These are phyloP conservation scores for Phialophora verrucosa DNA, from an alignment of 2,329 filamentous ascomycete genomes.

Conservation along the genomic window DNA sequence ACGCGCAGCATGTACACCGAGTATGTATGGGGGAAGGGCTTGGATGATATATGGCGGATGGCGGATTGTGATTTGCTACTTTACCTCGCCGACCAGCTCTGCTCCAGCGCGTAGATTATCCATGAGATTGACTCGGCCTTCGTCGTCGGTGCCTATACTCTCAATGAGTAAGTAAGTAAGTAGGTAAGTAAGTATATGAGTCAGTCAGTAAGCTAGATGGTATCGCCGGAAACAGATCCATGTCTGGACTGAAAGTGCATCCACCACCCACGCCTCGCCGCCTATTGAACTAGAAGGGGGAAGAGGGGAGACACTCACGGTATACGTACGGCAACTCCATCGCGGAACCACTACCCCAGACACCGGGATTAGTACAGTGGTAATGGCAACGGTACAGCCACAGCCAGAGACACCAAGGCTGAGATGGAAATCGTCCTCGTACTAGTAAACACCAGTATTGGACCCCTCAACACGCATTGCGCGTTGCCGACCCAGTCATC, in stretches of 20 bases:
- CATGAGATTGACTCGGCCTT: conserved; percentile 62
- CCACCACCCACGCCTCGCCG: background rate
- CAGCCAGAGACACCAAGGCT: background rate
- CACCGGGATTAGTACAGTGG: background rate
- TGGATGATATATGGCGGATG: no score
- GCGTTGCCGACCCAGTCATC: background rate
- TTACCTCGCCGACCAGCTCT: conserved; percentile 57
- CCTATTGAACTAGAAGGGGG: background rate
- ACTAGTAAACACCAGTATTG: background rate
- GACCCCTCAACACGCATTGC: no score
- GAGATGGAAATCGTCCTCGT: background rate
- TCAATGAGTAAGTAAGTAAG: background rate
- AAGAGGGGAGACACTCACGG: conserved; percentile 36
- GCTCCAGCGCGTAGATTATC: conserved; percentile 62
- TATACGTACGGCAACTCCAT: conserved; percentile 65
- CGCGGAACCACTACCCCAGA: conserved; percentile 57
- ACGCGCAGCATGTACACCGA: background rate
- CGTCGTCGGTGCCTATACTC: conserved; percentile 53
- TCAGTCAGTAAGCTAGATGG: no score
- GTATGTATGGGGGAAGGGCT: background rate
- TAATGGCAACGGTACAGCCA: background rate
- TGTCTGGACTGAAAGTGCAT: background rate
- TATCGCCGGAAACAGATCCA: no score
- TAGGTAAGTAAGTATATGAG: background rate
- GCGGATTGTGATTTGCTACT: conserved; percentile 18